phyloP scores from a whole-genome alignment of 2,329 filamentous ascomycete genomes.

The Berkeleyomyces basicola region DNA sequence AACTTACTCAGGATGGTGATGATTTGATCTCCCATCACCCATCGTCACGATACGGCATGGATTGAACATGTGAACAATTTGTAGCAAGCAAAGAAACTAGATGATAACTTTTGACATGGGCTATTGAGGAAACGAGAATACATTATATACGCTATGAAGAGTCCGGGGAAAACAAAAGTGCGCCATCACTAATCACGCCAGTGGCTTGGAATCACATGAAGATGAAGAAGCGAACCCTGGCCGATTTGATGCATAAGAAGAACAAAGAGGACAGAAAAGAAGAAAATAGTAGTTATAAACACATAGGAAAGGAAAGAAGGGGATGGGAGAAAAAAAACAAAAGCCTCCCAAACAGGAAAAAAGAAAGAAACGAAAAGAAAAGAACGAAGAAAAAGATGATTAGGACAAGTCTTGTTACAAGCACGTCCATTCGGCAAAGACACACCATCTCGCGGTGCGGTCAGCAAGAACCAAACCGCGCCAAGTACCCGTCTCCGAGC shows the following conservation, averaged over 20 bases:
- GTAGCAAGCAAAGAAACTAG: neutral
- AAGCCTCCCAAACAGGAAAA: neutral
- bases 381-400: neutral
- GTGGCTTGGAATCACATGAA: neutral
- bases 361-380: neutral
- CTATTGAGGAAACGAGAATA: neutral
- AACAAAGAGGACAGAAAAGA: neutral
- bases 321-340: neutral
- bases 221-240: neutral
- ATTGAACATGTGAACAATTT: no score
- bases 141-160: neutral
- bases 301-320: neutral
- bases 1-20: no score
- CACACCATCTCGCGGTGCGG: slow-evolving; percentile 71
- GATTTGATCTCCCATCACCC: no score
- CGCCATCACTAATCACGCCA: neutral
- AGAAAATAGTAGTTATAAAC: neutral
- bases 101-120: neutral
- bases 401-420: slow-evolving; percentile 15
- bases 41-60: no score
- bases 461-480: slow-evolving; percentile 68
- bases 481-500: slow-evolving; percentile 67
- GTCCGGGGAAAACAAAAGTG: neutral
- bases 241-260: neutral
- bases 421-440: slow-evolving; percentile 78